phyloP scores from a whole-genome alignment of 108 stramenopile genomes.

The Discostella pseudostelligera region DNA sequence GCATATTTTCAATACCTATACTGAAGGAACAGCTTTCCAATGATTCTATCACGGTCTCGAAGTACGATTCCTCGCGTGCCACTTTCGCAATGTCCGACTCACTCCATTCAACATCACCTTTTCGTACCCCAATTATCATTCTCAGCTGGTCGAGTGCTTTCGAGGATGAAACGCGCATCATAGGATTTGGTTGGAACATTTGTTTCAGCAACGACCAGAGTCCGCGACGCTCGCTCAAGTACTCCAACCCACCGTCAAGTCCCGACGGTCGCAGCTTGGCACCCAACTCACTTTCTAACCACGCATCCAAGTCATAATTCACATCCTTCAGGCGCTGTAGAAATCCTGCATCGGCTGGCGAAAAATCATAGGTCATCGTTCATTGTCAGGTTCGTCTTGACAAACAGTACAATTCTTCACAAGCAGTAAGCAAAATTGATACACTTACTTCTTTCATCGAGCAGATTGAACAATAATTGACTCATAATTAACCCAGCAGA shows the following conservation, averaged over 20 bases:
- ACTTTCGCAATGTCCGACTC: constrained; percentile 22
- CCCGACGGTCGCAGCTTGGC: constrained; percentile 61
- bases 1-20: constrained; percentile 26
- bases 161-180: constrained; percentile 49
- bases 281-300: constrained; percentile 58
- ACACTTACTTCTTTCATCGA: constrained; percentile 61
- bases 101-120: constrained; percentile 24
- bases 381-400: neutral
- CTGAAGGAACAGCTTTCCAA: constrained; percentile 48
- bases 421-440: neutral
- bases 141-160: constrained; percentile 46
- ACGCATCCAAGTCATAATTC: constrained; percentile 65
- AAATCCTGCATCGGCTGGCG: constrained; percentile 66
- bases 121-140: constrained; percentile 30
- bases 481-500: constrained; percentile 64
- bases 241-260: constrained; percentile 60
- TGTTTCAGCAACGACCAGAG: constrained; percentile 58
- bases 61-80: constrained; percentile 48
- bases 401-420: neutral
- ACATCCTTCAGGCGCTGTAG: constrained; percentile 61
- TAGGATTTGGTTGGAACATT: constrained; percentile 55
- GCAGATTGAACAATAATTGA: constrained; percentile 75
- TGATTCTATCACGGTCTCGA: constrained; percentile 60
- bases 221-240: constrained; percentile 59
- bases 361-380: neutral